Conservation (phyloP, 352 stramenopile genomes). For the Globisporangium camurandrum region DNA sequence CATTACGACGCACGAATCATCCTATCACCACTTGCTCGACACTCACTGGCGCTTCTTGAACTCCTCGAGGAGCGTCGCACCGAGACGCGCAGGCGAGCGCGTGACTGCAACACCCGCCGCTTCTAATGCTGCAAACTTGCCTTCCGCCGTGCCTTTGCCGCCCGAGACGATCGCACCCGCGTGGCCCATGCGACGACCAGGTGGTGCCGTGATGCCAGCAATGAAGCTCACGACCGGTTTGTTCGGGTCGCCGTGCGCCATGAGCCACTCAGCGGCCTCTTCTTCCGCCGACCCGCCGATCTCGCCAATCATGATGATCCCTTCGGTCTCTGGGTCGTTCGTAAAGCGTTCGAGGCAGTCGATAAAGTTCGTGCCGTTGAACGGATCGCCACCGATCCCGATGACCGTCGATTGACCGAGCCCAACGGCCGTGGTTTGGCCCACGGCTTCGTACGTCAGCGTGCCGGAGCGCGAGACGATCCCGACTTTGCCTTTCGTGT, state of each 20-base stretch:
- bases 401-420: conserved; percentile 99
- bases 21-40: not conserved
- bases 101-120: conserved; percentile 94
- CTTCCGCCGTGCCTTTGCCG: conserved; percentile 95
- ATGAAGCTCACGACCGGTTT: conserved; percentile 99
- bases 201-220: conserved; percentile 96
- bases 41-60: conserved; percentile 80
- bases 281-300: conserved; percentile 98
- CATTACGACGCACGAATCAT: not conserved
- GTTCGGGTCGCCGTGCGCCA: conserved; percentile 94
- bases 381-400: conserved; percentile 98
- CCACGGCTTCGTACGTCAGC: conserved; percentile 98
- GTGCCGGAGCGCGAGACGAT: conserved; percentile 98
- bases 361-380: conserved; percentile 99
- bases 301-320: conserved; percentile 99
- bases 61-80: conserved; percentile 94
- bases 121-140: conserved; percentile 97
- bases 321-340: conserved; percentile 98
- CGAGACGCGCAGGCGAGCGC: conserved; percentile 94
- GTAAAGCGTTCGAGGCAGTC: conserved; percentile 99
- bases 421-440: conserved; percentile 95
- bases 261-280: conserved; percentile 98
- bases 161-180: conserved; percentile 98
- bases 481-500: conserved; percentile 96
- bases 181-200: conserved; percentile 98